Evolutionary conservation across 106 monocot species (phyloP).

Genomic region (Iris macrosiphon): DNA sequence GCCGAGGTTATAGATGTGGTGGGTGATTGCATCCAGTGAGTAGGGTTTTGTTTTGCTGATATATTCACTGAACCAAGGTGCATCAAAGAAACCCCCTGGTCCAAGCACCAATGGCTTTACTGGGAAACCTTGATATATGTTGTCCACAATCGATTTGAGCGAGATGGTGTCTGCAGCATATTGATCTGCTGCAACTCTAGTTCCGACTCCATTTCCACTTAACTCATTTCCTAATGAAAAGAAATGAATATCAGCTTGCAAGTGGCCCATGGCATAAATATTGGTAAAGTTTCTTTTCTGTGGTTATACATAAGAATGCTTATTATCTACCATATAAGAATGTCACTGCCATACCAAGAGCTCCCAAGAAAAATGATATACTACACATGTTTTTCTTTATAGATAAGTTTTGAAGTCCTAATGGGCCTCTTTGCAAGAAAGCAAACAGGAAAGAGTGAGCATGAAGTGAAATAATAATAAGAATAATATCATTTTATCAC

Average conservation of each 20-base stretch:
- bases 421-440: too few species aligned
- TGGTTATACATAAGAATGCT: neutral
- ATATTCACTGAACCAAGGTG: constrained; percentile 56
- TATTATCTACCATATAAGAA: neutral
- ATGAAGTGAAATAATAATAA: too few species aligned
- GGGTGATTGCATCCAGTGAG: constrained; percentile 73
- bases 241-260: neutral
- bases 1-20: constrained; percentile 95
- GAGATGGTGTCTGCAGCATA: constrained; percentile 59
- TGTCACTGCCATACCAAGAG: too few species aligned
- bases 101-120: constrained; percentile 62
- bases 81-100: constrained; percentile 83
- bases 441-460: too few species aligned
- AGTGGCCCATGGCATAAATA: constrained; percentile 9
- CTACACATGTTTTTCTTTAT: too few species aligned
- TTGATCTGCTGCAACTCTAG: constrained; percentile 52
- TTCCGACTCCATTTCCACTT: constrained; percentile 69
- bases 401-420: too few species aligned
- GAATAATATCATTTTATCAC: too few species aligned
- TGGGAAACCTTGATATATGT: constrained; percentile 31
- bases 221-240: constrained; percentile 75
- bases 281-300: too few species aligned
- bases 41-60: constrained; percentile 54
- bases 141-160: constrained; percentile 49
- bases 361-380: too few species aligned